Base-by-base conservation (phyloP, 306 rosid genomes). In the Senna tora region DNA sequence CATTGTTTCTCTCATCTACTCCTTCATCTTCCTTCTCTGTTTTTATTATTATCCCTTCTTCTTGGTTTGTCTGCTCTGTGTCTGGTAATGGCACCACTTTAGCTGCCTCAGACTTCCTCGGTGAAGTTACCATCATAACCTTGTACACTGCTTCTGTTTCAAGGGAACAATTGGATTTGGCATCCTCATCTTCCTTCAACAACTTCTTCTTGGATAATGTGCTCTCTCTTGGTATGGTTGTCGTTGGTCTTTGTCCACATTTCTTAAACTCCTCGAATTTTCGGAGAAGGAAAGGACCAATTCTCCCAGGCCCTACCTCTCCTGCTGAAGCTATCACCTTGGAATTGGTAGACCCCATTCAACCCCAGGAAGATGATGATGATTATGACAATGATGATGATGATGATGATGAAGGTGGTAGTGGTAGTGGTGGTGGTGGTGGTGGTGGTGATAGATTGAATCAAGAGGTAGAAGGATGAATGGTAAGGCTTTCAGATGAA, bases 271-370 rank as follows among this genome's bases (percentile, higher is more conserved):
- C 92, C 47, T 79, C 81, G 1, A 70, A 43, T 13, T 64, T 33
- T 0, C 59, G 58, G 4, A 71, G 15, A 15, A 82, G 38, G 17
- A 83, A 41, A 4, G 95, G 72, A 15, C 77, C 85, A 4, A 74
- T 58, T 53, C 68, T 83, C 12, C 67, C 39, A n/a, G 91, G 83
- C 1, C 75, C 21, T 1, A 16, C 76, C 38, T 74, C 85, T 36
- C 56, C 78, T 42, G 73, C 76, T 14, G 81, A 55, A 59, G 68
- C n/a, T n/a, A n/a, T 70, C 65, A 75, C 68, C 85, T 71, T 93
- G 14, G 97, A 87, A 56, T 33, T 84, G 9, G 81, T 78, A 20
- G 81, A 69, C 42, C 97, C 97, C 96, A 90, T 93, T 85, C 55
- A 64, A 59, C 63, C 69, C 16, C 38, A 19, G 6, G 1, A 25